Evolutionary conservation across 176 grass and related monocot species (phyloP).

Genomic region (Eleusine indica): DNA sequence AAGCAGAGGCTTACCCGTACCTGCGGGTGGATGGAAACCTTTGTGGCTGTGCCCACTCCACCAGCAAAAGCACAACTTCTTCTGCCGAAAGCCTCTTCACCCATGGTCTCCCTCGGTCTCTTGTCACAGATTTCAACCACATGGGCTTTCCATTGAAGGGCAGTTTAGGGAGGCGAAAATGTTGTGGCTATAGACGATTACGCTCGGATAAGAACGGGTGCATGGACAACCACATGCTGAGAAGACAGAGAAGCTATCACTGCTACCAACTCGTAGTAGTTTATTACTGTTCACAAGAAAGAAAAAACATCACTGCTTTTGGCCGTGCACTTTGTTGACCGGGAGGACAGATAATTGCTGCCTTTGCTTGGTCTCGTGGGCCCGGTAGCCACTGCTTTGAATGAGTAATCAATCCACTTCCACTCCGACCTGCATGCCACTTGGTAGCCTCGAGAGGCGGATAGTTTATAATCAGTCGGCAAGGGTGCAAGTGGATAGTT

Average conservation of each 20-base stretch:
- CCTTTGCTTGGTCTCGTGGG: background rate
- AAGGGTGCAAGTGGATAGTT: background rate
- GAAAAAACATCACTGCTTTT: too few relatives aligned
- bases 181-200: background rate
- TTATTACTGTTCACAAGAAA: too few relatives aligned
- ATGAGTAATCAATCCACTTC: too few relatives aligned
- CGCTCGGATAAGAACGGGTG: conserved; percentile 2
- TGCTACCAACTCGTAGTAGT: too few relatives aligned
- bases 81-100: too few relatives aligned
- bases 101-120: too few relatives aligned
- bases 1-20: background rate
- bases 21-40: background rate
- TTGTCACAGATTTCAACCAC: too few relatives aligned
- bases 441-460: background rate
- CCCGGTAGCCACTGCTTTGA: background rate
- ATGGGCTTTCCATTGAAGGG: background rate
- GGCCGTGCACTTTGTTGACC: too few relatives aligned
- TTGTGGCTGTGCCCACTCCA: too few relatives aligned
- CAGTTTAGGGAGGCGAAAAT: background rate
- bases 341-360: background rate
- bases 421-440: background rate
- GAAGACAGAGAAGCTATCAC: background rate
- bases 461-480: background rate
- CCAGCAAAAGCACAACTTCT: too few relatives aligned
- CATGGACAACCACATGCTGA: background rate